These are phyloP conservation scores for Piromyces finnis DNA, from an alignment of 192 early-diverging fungal species.

Conservation along the genomic window DNA sequence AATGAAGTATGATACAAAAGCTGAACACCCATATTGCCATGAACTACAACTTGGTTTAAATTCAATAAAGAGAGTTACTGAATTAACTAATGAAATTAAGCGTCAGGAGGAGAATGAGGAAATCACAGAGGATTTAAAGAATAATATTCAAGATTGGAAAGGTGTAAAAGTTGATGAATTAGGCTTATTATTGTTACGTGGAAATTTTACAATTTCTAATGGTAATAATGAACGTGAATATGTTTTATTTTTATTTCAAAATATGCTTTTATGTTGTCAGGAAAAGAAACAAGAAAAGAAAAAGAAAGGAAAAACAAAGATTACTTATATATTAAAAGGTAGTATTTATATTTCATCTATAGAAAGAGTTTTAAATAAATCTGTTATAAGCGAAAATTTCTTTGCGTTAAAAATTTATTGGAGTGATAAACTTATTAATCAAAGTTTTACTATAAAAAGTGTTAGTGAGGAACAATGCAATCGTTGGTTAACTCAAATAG, in stretches of 20 bases:
- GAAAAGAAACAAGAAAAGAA: slow-evolving; percentile 49
- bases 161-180: slow-evolving; percentile 54
- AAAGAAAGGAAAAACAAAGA: not conserved
- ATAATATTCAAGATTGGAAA: slow-evolving; percentile 85
- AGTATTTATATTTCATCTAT: not conserved
- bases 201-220: slow-evolving; percentile 68
- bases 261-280: slow-evolving; percentile 83
- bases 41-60: slow-evolving; percentile 45
- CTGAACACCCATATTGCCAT: slow-evolving; percentile 13
- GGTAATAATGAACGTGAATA: slow-evolving; percentile 66
- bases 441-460: slow-evolving; percentile 75
- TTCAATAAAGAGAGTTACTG: slow-evolving; percentile 68
- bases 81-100: slow-evolving; percentile 78
- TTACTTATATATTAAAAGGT: not conserved
- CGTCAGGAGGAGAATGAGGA: slow-evolving; percentile 74
- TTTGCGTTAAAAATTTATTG: slow-evolving; percentile 54
- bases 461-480: slow-evolving; percentile 82
- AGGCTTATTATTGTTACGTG: slow-evolving; percentile 67
- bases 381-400: not conserved
- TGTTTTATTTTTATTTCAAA: slow-evolving; percentile 86
- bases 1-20: not conserved
- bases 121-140: slow-evolving; percentile 59
- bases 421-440: slow-evolving; percentile 55
- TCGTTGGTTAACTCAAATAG: slow-evolving; percentile 66
- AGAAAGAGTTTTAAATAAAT: not conserved